A percentile compares a stretch with the other conserved stretches of the same genome.
Conservation (phyloP, 495 filamentous ascomycete species). For the Trypethelium eluteriae region DNA sequence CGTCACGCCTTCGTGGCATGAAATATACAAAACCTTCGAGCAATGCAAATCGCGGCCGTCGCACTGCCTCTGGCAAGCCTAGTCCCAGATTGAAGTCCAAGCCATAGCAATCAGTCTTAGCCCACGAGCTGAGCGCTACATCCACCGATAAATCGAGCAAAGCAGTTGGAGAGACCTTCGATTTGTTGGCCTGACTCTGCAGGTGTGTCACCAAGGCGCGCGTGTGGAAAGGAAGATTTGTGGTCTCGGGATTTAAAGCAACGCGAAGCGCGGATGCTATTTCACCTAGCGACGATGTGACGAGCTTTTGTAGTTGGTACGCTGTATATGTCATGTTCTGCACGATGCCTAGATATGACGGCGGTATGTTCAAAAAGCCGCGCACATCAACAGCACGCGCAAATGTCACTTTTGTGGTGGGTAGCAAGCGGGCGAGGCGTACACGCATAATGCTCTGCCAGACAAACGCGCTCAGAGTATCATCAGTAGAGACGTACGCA, state of each 20-base stretch:
- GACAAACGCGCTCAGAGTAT: conserved; percentile 46
- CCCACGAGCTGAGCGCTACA: conserved; percentile 50
- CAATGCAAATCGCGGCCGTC: conserved; percentile 41
- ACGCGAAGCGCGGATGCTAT: conserved; percentile 42
- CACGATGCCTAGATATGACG: conserved; percentile 42
- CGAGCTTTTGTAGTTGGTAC: conserved; percentile 30
- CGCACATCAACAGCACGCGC: conserved; percentile 48
- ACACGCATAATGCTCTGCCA: conserved; percentile 44
- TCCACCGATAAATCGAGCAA: conserved; percentile 35
- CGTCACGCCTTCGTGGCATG: conserved; percentile 37
- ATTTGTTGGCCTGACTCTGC: conserved; percentile 33
- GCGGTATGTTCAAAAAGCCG: conserved; percentile 38
- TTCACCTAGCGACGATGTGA: conserved; percentile 33
- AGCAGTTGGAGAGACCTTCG: conserved; percentile 27
- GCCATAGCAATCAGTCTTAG: conserved; percentile 39
- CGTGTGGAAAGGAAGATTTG: conserved; percentile 32
- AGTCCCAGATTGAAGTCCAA: conserved; percentile 45
- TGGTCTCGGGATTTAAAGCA: conserved; percentile 37
- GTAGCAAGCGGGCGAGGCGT: conserved; percentile 37
- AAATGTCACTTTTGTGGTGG: conserved; percentile 32
- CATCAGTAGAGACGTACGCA: conserved; percentile 41
- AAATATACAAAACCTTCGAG: conserved; percentile 45
- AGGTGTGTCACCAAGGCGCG: conserved; percentile 42
- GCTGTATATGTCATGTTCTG: conserved; percentile 40
- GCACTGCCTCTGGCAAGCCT: conserved; percentile 43